Percentiles rank a stretch among this genome's conserved stretches.
phyloP scores from a whole-genome alignment of 2,329 filamentous ascomycete genomes.

The Ophiostoma novo-ulmi region DNA sequence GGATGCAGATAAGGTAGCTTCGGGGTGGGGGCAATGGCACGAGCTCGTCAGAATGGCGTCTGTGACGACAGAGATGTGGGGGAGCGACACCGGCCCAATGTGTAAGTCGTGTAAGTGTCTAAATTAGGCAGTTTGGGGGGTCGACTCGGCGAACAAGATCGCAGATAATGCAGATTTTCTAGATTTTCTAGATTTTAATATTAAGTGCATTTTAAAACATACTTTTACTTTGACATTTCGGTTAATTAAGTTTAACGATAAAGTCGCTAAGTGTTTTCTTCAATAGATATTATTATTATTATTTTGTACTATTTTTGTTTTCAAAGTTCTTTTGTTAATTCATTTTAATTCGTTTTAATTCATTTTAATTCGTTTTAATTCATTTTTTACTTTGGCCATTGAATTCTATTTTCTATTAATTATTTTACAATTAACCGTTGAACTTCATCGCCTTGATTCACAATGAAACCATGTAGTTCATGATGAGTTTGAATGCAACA shows the following conservation, averaged over 20 bases:
- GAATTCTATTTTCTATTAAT: too few relatives aligned
- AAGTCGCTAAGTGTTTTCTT: too few relatives aligned
- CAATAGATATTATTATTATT: too few relatives aligned
- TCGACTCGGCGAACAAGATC: not conserved
- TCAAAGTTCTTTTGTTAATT: not conserved
- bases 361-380: not conserved
- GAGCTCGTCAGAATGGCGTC: conserved; percentile 15
- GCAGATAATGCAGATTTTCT: too few relatives aligned
- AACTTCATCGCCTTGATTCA: too few relatives aligned
- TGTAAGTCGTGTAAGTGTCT: conserved; percentile 12
- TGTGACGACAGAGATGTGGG: conserved; percentile 15
- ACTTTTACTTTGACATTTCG: not conserved
- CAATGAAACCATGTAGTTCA: too few relatives aligned
- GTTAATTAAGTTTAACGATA: not conserved
- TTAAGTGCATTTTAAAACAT: not conserved
- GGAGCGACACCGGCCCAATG: not conserved
- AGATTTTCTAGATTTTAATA: not conserved
- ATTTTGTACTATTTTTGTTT: not conserved
- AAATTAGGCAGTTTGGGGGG: not conserved
- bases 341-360: not conserved
- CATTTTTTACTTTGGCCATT: too few relatives aligned
- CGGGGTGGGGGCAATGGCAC: not conserved
- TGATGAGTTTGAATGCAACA: not conserved
- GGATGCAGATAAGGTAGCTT: conserved; percentile 2
- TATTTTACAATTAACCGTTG: too few relatives aligned